phyloP scores from a whole-genome alignment of 371 early-diverging fungal species.

The Rhizopus arrhizus region DNA sequence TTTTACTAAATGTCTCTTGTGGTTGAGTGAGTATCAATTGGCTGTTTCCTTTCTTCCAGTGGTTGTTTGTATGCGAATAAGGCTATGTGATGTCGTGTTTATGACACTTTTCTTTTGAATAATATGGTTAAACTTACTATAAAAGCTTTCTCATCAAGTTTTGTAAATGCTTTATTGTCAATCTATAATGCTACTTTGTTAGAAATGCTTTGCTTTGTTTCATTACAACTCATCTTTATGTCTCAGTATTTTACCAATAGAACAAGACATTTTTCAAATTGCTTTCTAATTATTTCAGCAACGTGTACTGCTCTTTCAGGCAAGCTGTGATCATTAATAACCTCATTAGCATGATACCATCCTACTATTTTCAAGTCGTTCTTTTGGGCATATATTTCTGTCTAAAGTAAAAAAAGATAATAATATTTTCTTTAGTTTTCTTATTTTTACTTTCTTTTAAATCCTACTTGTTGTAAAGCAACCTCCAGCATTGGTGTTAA shows the following conservation, averaged over 20 bases:
- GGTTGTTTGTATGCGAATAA: conserved; percentile 45
- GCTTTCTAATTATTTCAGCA: conserved; percentile 51
- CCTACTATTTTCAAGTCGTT: conserved; percentile 58
- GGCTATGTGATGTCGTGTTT: conserved; percentile 29
- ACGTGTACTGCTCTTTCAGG: conserved; percentile 55
- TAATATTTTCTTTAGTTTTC: neutral
- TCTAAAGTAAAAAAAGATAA: conserved; percentile 30
- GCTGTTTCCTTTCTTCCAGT: conserved; percentile 52
- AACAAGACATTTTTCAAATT: conserved; percentile 36
- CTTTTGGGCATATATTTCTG: conserved; percentile 53
- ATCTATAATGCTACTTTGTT: conserved; percentile 15
- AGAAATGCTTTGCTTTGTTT: neutral
- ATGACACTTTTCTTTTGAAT: neutral
- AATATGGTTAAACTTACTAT: conserved; percentile 26
- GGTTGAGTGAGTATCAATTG: conserved; percentile 31
- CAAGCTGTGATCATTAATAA: conserved; percentile 43
- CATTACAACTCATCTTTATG: neutral
- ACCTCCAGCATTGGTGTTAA: conserved; percentile 80
- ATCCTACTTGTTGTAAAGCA: conserved; percentile 72
- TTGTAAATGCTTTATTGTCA: conserved; percentile 37
- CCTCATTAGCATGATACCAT: conserved; percentile 65
- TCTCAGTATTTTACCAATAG: conserved; percentile 42
- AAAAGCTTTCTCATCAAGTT: conserved; percentile 26
- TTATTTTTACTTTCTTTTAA: neutral
- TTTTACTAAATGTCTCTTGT: conserved; percentile 38